Base-by-base conservation (phyloP, 805 yeast genomes). In the Jamesozyma rosinii region DNA sequence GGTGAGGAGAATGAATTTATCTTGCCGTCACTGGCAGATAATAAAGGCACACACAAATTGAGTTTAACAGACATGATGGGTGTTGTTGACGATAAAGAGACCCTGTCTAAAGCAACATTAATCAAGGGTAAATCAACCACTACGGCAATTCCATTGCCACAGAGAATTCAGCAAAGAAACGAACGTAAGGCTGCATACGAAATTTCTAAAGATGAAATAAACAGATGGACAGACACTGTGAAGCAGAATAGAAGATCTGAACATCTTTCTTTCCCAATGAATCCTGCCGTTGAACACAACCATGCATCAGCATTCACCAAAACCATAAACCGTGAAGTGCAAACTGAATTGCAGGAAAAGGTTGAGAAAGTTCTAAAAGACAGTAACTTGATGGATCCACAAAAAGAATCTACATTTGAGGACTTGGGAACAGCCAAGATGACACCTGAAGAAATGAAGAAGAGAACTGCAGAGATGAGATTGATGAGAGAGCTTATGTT, bases 401-500 rank as follows among this genome's bases (percentile, higher is more conserved):
- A 74, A 51, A 77, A 81, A 42, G 85, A 83, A 51, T 77, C 88
- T n/a, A 77, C 83, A 4, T 89, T 88, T 63, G 97, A 90, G 62
- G 85, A 89, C 42, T 74, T 87, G 30, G 89, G 85, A 6, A 77
- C 84, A 2, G 88, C 95, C 1, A 81, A 82, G 56, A 66, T 90
- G 62, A 73, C 92, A 0, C 75, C 81, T 22, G 94, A 83, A 47
- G 97, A 92, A 40, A 66, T 90, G 67, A 67, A 69, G 43, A 77
- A 79, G 59, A 74, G 94, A 46, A 81, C 92, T 6, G 76, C 77
- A 46, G 95, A 90, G 64, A 71, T 90, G 52, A 76, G 97, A 52
- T 66, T 83, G 57, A 87, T 88, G 96, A 76, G 98, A 50, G 98
- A 92, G 59, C 74, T 90, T 49, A 86, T 90, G 95, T 92, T 88